These are phyloP conservation scores for Geoglossum cookeanum DNA, from an alignment of 2,329 filamentous ascomycete genomes.

Conservation along the genomic window DNA sequence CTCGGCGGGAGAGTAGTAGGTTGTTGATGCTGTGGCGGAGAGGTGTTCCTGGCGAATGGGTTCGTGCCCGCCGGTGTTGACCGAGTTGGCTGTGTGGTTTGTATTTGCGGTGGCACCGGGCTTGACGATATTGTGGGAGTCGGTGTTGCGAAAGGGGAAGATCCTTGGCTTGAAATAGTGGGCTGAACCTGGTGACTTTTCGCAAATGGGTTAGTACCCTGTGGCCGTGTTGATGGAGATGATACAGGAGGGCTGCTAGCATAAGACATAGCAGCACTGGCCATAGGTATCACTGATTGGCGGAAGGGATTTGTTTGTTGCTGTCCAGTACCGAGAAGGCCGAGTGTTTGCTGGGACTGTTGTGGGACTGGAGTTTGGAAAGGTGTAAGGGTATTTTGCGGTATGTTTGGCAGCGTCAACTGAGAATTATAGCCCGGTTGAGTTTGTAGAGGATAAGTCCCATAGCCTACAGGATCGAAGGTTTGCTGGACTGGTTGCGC, in stretches of 20 bases:
- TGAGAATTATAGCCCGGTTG: slow-evolving; percentile 19
- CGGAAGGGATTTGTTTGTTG: slow-evolving; percentile 83
- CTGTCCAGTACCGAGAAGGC: slow-evolving; percentile 22
- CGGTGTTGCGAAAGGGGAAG: slow-evolving; percentile 17
- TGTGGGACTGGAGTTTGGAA: slow-evolving; percentile 28
- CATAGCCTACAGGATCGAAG: slow-evolving; percentile 1
- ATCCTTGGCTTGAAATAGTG: slow-evolving; percentile 17
- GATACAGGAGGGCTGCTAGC: slow-evolving; percentile 24
- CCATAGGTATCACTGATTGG: slow-evolving; percentile 54
- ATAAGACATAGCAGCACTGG: slow-evolving; percentile 29
- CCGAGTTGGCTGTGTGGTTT: slow-evolving; percentile 27
- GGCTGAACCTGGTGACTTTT: slow-evolving; percentile 23
- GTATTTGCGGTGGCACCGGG: slow-evolving; percentile 19
- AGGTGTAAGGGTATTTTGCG: slow-evolving; percentile 28
- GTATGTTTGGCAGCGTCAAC: slow-evolving; percentile 25
- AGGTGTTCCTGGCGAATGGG: slow-evolving; percentile 39
- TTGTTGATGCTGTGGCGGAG: slow-evolving; percentile 21
- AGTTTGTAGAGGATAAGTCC: slow-evolving; percentile 23
- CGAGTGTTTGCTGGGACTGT: slow-evolving; percentile 17
- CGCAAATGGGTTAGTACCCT: slow-evolving; percentile 77
- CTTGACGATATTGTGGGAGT: slow-evolving; percentile 17
- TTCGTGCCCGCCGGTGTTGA: slow-evolving; percentile 50
- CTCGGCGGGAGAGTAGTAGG: slow-evolving; percentile 19
- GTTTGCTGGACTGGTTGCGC: slow-evolving; percentile 5
- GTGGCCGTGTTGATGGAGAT: slow-evolving; percentile 32